phyloP scores from a whole-genome alignment of 164 flowering plant species.

The Liquidambar formosana region DNA sequence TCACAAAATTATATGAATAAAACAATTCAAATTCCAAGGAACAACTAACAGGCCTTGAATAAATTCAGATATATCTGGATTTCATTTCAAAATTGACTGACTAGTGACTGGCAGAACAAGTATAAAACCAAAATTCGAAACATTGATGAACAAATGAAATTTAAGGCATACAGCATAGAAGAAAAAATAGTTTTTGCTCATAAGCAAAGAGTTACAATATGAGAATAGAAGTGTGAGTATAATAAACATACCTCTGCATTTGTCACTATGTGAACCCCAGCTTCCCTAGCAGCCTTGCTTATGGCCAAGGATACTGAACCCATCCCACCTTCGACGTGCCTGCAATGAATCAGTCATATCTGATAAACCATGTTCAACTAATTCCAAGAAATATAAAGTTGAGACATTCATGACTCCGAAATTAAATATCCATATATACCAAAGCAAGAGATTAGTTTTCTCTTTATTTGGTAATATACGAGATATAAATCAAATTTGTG shows the following conservation, averaged over 20 bases:
- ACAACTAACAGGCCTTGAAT: too few relatives aligned
- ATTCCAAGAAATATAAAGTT: not conserved
- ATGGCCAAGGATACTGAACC: conserved; percentile 85
- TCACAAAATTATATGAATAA: too few relatives aligned
- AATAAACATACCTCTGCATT: conserved; percentile 63
- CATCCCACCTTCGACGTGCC: conserved; percentile 98
- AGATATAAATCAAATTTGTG: too few relatives aligned
- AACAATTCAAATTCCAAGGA: too few relatives aligned
- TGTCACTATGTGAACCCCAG: conserved; percentile 80
- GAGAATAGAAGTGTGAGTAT: not conserved
- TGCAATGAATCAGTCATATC: conserved; percentile 19
- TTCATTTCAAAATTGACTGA: too few relatives aligned
- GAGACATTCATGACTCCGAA: not conserved
- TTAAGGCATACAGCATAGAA: not conserved
- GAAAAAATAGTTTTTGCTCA: not conserved
- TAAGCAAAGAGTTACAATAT: not conserved
- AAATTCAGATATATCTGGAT: too few relatives aligned
- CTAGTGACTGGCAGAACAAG: too few relatives aligned
- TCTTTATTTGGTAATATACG: too few relatives aligned
- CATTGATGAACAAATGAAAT: not conserved
- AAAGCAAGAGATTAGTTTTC: too few relatives aligned
- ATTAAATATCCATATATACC: not conserved
- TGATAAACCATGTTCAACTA: not conserved
- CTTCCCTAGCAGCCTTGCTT: conserved; percentile 75
- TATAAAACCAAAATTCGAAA: not conserved